phyloP scores from a whole-genome alignment of 495 filamentous ascomycete genomes.

The Lepidopterella palustris region DNA sequence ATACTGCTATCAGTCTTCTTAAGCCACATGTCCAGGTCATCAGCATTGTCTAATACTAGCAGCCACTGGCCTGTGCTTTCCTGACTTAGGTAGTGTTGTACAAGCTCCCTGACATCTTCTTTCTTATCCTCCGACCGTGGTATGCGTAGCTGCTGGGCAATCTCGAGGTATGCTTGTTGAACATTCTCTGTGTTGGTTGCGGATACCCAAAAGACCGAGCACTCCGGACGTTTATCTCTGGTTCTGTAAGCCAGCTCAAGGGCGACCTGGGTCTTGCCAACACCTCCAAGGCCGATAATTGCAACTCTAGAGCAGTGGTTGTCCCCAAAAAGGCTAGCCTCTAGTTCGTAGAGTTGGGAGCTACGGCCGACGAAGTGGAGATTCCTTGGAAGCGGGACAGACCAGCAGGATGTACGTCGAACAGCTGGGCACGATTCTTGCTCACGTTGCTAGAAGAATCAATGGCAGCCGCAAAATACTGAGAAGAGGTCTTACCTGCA shows the following conservation, averaged over 20 bases:
- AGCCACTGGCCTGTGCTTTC: conserved; percentile 21
- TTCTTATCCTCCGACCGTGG: conserved; percentile 15
- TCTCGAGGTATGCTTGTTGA: conserved; percentile 42
- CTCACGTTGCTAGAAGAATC: conserved; percentile 4
- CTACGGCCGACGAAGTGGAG: conserved; percentile 4
- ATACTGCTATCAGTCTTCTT: neutral
- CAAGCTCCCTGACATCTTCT: conserved; percentile 1
- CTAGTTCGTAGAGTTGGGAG: conserved; percentile 5
- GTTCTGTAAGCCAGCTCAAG: neutral
- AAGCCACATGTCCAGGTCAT: conserved; percentile 1
- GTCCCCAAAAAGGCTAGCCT: conserved; percentile 1
- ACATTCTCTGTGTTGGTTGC: conserved; percentile 29
- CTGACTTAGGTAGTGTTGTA: neutral
- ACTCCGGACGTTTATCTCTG: neutral
- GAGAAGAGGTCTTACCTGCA: conserved; percentile 4
- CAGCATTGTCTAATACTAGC: conserved; percentile 19
- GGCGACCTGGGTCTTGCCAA: conserved; percentile 2
- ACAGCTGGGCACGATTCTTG: neutral
- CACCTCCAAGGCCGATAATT: conserved; percentile 1
- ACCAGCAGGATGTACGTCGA: conserved; percentile 7
- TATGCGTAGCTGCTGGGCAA: conserved; percentile 29
- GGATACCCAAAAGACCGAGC: conserved; percentile 3
- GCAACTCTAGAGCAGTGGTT: neutral
- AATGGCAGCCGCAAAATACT: neutral
- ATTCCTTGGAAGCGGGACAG: conserved; percentile 5